Evolutionary conservation across 2,329 filamentous ascomycete species (phyloP), one percentile per base, ranked within the genome.

Genomic region (Fusarium beomiforme): DNA sequence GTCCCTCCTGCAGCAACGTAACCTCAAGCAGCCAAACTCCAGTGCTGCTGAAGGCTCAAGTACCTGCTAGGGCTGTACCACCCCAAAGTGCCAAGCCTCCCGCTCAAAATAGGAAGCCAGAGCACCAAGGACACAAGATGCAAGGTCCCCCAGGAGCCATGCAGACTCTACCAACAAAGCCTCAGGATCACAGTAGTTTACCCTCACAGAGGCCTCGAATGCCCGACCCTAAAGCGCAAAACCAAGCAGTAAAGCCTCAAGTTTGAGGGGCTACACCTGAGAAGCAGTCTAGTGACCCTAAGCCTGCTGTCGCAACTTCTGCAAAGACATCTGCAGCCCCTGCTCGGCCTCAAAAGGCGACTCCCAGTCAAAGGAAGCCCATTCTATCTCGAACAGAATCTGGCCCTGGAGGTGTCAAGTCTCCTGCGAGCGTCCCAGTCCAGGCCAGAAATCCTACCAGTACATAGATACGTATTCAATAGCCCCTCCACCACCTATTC

Each of bases 351-450:
- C 23, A 41, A 41, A 53, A 29, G 19, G 2, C 14, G 17, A 23
- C 10, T 16, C 17, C n/a, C 6, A 19, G 23, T n/a, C n/a, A 53
- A 8, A 58, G 34, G 9, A 43, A 34, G 19, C 31, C 31, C 1
- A 3, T n/a, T 17, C 9, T 23, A 17, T 31, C 23, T 3, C 6
- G 19, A 2, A 9, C n/a, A 8, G 8, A 3, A 26, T 3, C n/a
- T 9, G 2, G 13, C 8, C 23, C 23, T 17, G 3, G 5, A 9
- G 8, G 34, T 39, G 1, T 6, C 34, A 21, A 53, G 14, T 41
- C 34, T 53, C 34, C 34, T 3, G 16, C 7, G 7, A 7, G 34
- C 3, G 12, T 16, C 19, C 17, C 24, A 17, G 12, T 29, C 21
- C 31, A 8, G 3, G 14, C 8, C 50, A 44, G 23, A 37, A 10